These are phyloP conservation scores for Oryza longistaminata DNA, from an alignment of 176 grass and related monocot species.

Conservation along the genomic window DNA sequence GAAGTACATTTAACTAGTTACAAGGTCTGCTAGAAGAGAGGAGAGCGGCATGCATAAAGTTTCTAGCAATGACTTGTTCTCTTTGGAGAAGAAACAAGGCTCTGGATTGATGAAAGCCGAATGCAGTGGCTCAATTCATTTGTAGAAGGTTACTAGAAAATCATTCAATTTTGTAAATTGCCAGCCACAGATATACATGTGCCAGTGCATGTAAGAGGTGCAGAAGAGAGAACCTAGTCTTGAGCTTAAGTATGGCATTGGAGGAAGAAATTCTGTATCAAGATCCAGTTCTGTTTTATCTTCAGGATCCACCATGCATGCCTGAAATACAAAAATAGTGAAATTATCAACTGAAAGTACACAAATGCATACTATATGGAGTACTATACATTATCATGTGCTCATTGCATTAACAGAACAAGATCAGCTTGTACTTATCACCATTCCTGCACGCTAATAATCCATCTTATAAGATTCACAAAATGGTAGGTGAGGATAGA, in stretches of 20 bases:
- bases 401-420: background rate
- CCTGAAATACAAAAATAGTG: background rate
- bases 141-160: conserved; percentile 4
- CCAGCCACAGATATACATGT: background rate
- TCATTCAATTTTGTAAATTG: background rate
- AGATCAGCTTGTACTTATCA: background rate
- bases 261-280: background rate
- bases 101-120: background rate
- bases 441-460: background rate
- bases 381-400: background rate
- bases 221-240: background rate
- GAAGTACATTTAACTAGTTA: background rate
- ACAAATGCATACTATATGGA: background rate
- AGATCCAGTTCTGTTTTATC: background rate
- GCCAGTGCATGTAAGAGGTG: background rate
- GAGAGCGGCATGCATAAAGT: background rate
- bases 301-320: background rate
- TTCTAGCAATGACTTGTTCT: background rate
- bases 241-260: background rate
- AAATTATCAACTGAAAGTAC: background rate
- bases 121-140: background rate
- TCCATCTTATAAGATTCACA: background rate
- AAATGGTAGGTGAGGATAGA: background rate
- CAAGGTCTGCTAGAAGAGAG: background rate
- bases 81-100: conserved; percentile 1